These are phyloP conservation scores for Phytopythium sindhum DNA, from an alignment of 352 stramenopile species.

Conservation along the genomic window DNA sequence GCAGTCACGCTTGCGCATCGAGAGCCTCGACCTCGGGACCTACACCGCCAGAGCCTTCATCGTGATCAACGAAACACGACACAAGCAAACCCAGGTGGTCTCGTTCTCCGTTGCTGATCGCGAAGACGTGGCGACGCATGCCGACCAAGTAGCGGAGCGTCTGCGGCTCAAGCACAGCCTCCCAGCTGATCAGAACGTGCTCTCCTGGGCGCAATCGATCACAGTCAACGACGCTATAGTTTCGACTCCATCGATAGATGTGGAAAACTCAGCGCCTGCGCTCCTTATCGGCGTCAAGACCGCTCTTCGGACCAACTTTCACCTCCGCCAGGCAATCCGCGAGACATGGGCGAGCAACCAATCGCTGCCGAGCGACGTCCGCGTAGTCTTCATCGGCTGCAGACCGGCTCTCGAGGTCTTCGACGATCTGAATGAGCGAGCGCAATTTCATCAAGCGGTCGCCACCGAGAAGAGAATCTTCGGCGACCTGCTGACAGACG, in stretches of 20 bases:
- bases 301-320: constrained; percentile 26
- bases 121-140: not conserved
- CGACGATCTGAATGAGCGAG: not conserved
- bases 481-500: constrained; percentile 33
- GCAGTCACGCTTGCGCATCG: constrained; percentile 6
- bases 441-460: constrained; percentile 17
- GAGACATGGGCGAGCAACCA: constrained; percentile 32
- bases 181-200: constrained; percentile 11
- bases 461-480: constrained; percentile 25
- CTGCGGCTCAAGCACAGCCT: constrained; percentile 17
- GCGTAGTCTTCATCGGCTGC: constrained; percentile 42
- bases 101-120: not conserved
- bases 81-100: not conserved
- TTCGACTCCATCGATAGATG: not conserved
- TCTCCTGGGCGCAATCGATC: constrained; percentile 14
- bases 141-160: not conserved
- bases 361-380: constrained; percentile 13
- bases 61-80: not conserved
- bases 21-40: constrained; percentile 11
- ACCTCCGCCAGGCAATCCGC: constrained; percentile 29
- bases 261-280: not conserved
- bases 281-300: constrained; percentile 57
- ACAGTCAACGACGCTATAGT: not conserved
- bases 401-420: constrained; percentile 2
- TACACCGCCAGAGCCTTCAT: constrained; percentile 14